Evolutionary conservation across 2,329 filamentous ascomycete species (phyloP).

Genomic region (Claviceps cyperi): DNA sequence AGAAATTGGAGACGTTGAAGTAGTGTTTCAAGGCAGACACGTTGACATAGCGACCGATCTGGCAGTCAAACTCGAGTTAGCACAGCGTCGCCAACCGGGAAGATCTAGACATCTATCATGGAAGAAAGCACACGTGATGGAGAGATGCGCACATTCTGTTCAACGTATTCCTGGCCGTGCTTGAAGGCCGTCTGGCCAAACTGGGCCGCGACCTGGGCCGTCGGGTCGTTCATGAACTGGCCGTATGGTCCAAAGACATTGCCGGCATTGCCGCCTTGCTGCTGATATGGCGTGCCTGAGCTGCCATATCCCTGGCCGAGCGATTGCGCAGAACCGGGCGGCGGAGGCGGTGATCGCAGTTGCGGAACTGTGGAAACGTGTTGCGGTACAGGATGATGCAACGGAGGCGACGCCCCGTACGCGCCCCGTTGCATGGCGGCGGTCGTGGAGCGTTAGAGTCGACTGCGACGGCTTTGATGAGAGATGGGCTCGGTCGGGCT

Average conservation of each 20-base stretch:
- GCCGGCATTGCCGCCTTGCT: conserved; percentile 37
- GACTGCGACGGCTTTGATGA: background rate
- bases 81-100: background rate
- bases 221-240: conserved; percentile 90
- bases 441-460: background rate
- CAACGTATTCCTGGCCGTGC: conserved; percentile 85
- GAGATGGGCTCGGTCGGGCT: background rate
- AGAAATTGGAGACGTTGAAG: conserved; percentile 97
- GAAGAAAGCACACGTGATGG: background rate
- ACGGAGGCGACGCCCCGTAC: conserved; percentile 79
- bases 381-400: conserved; percentile 94
- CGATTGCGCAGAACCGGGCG: conserved; percentile 53
- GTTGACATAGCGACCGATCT: conserved; percentile 65
- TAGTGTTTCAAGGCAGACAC: conserved; percentile 93
- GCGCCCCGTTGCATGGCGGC: conserved; percentile 65
- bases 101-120: background rate
- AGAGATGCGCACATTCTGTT: conserved; percentile 65
- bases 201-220: conserved; percentile 87
- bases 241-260: conserved; percentile 62
- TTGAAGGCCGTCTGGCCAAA: conserved; percentile 84
- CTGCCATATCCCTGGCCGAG: conserved; percentile 47
- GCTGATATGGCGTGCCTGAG: conserved; percentile 54
- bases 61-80: conserved; percentile 6
- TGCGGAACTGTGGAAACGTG: conserved; percentile 97
- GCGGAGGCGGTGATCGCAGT: conserved; percentile 83